Evolutionary conservation across 2,329 filamentous ascomycete species (phyloP).

Genomic region (Botrytis porri): DNA sequence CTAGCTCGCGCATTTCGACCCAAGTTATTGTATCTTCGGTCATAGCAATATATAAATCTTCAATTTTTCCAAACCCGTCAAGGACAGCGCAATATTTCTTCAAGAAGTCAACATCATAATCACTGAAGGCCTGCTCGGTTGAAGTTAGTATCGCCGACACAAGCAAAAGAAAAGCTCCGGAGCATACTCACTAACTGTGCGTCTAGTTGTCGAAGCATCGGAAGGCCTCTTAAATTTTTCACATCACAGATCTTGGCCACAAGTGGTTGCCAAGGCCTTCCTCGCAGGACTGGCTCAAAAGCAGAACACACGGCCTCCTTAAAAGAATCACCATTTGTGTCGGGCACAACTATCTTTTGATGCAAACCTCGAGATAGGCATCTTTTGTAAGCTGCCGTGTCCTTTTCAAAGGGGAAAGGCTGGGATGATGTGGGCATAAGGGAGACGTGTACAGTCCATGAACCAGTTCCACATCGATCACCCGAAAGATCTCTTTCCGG

Average conservation of each 20-base stretch:
- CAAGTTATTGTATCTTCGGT: conserved; percentile 53
- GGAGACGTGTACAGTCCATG: conserved; percentile 60
- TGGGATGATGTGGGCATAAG: conserved; percentile 53
- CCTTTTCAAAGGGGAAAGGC: conserved; percentile 60
- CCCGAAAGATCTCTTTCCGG: conserved; percentile 27
- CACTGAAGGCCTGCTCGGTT: not conserved
- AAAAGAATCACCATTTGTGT: conserved; percentile 50
- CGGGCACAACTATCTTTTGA: conserved; percentile 53
- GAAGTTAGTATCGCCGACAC: not conserved
- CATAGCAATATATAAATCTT: conserved; percentile 60
- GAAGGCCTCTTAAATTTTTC: conserved; percentile 52
- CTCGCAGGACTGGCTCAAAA: conserved; percentile 50
- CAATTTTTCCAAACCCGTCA: conserved; percentile 52
- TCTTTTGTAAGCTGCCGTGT: conserved; percentile 59
- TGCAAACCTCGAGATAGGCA: conserved; percentile 59
- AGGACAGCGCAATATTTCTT: conserved; percentile 54
- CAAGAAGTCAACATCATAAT: conserved; percentile 52
- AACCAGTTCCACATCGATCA: conserved; percentile 37
- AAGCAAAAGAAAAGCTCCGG: not conserved
- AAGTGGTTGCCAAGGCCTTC: conserved; percentile 55
- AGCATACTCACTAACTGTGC: conserved; percentile 40
- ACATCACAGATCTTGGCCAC: conserved; percentile 57
- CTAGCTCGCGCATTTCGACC: conserved; percentile 46
- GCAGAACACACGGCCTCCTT: conserved; percentile 47
- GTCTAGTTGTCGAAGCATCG: conserved; percentile 57